A percentile compares a stretch with the other conserved stretches of the same genome.
Conservation (phyloP, 805 yeast species). For the Barnettozyma botsteinii region DNA sequence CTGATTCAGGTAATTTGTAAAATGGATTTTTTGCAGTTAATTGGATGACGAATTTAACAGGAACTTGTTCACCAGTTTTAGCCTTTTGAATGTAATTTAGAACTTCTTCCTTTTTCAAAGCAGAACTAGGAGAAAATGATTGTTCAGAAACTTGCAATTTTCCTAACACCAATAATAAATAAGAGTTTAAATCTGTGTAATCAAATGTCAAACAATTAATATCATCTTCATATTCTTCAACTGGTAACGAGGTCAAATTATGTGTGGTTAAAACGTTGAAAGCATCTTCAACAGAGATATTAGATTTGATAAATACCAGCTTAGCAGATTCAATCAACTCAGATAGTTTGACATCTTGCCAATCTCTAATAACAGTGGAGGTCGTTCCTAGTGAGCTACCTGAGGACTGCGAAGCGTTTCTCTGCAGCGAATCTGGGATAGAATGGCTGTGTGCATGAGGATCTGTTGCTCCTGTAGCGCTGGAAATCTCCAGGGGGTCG, state of each 20-base stretch:
- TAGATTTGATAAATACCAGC: conserved; percentile 61
- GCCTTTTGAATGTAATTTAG: conserved; percentile 50
- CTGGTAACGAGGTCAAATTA: conserved; percentile 84
- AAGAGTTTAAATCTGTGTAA: conserved; percentile 85
- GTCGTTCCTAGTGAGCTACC: conserved; percentile 66
- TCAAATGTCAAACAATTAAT: conserved; percentile 81
- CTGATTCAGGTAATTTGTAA: conserved; percentile 64
- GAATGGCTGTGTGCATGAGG: conserved; percentile 6
- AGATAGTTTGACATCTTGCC: conserved; percentile 66
- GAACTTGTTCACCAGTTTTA: conserved; percentile 82
- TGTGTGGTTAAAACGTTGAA: conserved; percentile 69
- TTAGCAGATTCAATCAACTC: conserved; percentile 78
- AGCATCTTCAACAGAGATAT: conserved; percentile 78
- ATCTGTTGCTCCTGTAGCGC: neutral
- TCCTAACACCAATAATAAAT: conserved; percentile 77
- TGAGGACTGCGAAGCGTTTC: conserved; percentile 27
- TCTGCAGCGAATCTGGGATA: conserved; percentile 16
- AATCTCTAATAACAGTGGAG: conserved; percentile 50
- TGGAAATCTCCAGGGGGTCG: conserved; percentile 10
- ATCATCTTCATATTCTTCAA: conserved; percentile 48
- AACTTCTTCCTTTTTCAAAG: conserved; percentile 34
- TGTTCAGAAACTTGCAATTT: conserved; percentile 41
- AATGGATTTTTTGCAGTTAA: conserved; percentile 87
- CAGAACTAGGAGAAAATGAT: conserved; percentile 22
- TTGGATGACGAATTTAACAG: conserved; percentile 81